Percentiles rank a stretch among this genome's conserved stretches.
These are phyloP conservation scores for Fusarium sp. DNA, from an alignment of 2,329 filamentous ascomycete species.

Conservation along the genomic window DNA sequence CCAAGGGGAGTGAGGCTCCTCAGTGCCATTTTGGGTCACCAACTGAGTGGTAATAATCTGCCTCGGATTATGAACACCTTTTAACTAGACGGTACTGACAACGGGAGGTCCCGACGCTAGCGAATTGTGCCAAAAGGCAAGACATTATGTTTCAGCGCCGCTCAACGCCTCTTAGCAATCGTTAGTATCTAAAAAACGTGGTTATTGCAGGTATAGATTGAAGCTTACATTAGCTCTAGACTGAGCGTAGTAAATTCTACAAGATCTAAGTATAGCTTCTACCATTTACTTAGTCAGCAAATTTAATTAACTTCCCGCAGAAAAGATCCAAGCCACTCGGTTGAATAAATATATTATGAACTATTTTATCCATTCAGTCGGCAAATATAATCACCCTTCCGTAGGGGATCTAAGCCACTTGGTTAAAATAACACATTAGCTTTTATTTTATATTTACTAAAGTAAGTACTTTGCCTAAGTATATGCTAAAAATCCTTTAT, in stretches of 20 bases:
- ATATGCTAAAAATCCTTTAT: background rate
- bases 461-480: fast-evolving
- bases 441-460: background rate
- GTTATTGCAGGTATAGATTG: too few relatives aligned
- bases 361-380: too few relatives aligned
- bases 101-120: background rate
- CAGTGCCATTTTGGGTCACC: fast-evolving
- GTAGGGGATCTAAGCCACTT: too few relatives aligned
- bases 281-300: too few relatives aligned
- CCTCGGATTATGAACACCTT: background rate
- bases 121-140: too few relatives aligned
- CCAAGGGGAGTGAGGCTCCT: fast-evolving
- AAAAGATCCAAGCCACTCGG: too few relatives aligned
- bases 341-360: background rate
- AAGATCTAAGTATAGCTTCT: background rate
- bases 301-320: too few relatives aligned
- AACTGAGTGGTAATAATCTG: fast-evolving
- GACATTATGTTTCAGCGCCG: background rate
- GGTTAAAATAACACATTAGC: too few relatives aligned
- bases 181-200: background rate
- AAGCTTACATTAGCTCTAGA: background rate
- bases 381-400: too few relatives aligned
- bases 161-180: background rate
- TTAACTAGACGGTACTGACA: background rate
- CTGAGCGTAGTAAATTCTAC: too few relatives aligned